These are phyloP conservation scores for Annulohypoxylon maeteangense DNA, from an alignment of 495 filamentous ascomycete genomes.

Conservation along the genomic window DNA sequence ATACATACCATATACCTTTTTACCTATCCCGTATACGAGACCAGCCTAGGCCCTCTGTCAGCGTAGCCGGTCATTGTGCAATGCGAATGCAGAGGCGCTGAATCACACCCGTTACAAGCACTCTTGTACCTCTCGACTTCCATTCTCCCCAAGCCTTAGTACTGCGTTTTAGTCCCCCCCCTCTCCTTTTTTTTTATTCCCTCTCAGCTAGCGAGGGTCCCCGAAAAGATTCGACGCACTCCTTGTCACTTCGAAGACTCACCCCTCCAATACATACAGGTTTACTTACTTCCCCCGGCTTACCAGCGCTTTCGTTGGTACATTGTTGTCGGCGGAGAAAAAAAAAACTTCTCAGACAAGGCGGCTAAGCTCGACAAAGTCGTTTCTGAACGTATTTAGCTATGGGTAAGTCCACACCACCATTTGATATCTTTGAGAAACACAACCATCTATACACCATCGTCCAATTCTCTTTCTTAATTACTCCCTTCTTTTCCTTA, in stretches of 20 bases:
- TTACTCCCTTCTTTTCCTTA: slow-evolving; percentile 8
- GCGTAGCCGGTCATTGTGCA: slow-evolving; percentile 31
- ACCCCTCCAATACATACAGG: slow-evolving; percentile 46
- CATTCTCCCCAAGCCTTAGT: slow-evolving; percentile 33
- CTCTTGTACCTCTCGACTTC: slow-evolving; percentile 31
- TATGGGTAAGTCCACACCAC: slow-evolving; percentile 60
- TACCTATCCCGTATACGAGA: slow-evolving; percentile 36
- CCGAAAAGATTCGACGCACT: slow-evolving; percentile 38
- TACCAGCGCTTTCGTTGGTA: slow-evolving; percentile 39
- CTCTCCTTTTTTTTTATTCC: slow-evolving; percentile 32
- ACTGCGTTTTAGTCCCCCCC: slow-evolving; percentile 24
- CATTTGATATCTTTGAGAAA: slow-evolving; percentile 38
- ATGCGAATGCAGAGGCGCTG: slow-evolving; percentile 40
- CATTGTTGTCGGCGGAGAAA: slow-evolving; percentile 34
- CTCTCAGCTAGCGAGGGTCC: slow-evolving; percentile 40
- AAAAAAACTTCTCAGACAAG: slow-evolving; percentile 49
- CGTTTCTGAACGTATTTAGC: slow-evolving; percentile 46
- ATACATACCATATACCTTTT: slow-evolving; percentile 7
- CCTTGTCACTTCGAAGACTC: slow-evolving; percentile 44
- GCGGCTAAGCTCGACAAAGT: slow-evolving; percentile 56
- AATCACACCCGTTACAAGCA: slow-evolving; percentile 44
- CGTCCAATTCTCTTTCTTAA: slow-evolving; percentile 1
- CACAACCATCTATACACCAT: slow-evolving; percentile 34
- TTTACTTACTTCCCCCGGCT: slow-evolving; percentile 35
- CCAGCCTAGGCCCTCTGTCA: slow-evolving; percentile 37